Evolutionary conservation across 352 stramenopile genomes (phyloP).

Genomic region (Phytophthora tentaculata): DNA sequence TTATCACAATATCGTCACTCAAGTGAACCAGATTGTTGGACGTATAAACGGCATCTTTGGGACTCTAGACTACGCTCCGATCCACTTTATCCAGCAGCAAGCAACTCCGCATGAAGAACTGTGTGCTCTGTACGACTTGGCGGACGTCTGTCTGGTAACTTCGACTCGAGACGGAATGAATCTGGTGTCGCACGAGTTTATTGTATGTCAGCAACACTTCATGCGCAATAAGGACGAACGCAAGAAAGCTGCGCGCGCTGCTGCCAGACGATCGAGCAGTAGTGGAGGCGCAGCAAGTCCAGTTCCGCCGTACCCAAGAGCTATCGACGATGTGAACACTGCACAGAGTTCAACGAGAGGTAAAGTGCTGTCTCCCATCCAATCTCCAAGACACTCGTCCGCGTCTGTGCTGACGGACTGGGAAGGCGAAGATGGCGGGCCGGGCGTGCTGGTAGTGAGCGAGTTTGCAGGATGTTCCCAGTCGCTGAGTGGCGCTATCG

Average conservation of each 20-base stretch:
- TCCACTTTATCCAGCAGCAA: slow-evolving; percentile 91
- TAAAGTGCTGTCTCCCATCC: slow-evolving; percentile 28
- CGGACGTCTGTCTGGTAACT: slow-evolving; percentile 90
- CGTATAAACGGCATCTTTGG: slow-evolving; percentile 91
- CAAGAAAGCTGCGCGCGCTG: slow-evolving; percentile 51
- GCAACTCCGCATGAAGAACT: slow-evolving; percentile 84
- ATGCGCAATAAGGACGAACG: slow-evolving; percentile 80
- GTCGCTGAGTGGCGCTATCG: slow-evolving; percentile 85
- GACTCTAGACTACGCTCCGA: slow-evolving; percentile 88
- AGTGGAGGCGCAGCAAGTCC: neutral
- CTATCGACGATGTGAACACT: neutral
- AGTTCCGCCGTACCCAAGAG: neutral
- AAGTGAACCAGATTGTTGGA: slow-evolving; percentile 91
- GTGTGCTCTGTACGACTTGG: slow-evolving; percentile 89
- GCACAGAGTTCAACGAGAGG: slow-evolving; percentile 6
- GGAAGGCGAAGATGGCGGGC: slow-evolving; percentile 81
- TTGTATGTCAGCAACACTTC: slow-evolving; percentile 88
- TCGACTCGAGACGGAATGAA: slow-evolving; percentile 92
- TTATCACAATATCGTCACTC: slow-evolving; percentile 70
- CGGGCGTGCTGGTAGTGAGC: slow-evolving; percentile 86
- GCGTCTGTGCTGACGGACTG: slow-evolving; percentile 65
- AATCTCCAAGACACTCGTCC: slow-evolving; percentile 38
- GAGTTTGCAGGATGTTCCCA: slow-evolving; percentile 91
- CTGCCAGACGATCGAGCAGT: slow-evolving; percentile 10
- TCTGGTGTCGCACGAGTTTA: slow-evolving; percentile 90